Base-by-base conservation (phyloP, 805 yeast species). In the Saccharomyces jurei region DNA sequence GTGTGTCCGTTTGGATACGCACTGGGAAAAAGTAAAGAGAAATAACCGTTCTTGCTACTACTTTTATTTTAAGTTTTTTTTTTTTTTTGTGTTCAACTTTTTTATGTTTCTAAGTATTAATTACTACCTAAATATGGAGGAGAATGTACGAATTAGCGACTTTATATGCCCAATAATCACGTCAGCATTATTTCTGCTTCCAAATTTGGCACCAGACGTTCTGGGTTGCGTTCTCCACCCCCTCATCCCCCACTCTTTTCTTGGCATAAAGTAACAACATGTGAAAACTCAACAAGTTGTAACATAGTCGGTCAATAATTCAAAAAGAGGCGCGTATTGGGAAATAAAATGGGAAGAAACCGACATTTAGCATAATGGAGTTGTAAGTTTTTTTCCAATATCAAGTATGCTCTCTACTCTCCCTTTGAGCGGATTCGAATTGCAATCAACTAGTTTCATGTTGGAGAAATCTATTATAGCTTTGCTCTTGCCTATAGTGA, bases 391-490 rank as follows among this genome's bases (percentile, higher is more conserved):
- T 53, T 84, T 77, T 10, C 92, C 91, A 56, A 92, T 77, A 44
- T 79, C 80, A 51, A 91, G 72, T 26, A 90, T 83, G 58, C 84
- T 89, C 58, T 83, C 86, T 1, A 91, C 82, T 63, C 97, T 80
- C 56, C 87, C 89, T 58, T 81, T 80, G 53, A 91, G 72, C 1
- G 88, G 89, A 50, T 80, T 82, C 1, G 89, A 83, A 0, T 79
- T 68, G 63, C 97, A 87, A 22, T 73, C 74, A 28, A 70, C 71
- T 1, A 90, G 96, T 1, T 76, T 73, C 65, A 89, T 76, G 41
- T 77, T 79, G 3, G 70, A 62, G 59, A 84, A 86, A 59, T 83
- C 77, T 14, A 91, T 80, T 13, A 67, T 69, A 0, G 96, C 97
- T 50, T 75, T 83, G 55, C 77, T 80, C 54, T 81, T 82, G 48